Percentiles rank a stretch among this genome's conserved stretches.
phyloP scores from a whole-genome alignment of 2,329 filamentous ascomycete species.

The Apiospora aurea region DNA sequence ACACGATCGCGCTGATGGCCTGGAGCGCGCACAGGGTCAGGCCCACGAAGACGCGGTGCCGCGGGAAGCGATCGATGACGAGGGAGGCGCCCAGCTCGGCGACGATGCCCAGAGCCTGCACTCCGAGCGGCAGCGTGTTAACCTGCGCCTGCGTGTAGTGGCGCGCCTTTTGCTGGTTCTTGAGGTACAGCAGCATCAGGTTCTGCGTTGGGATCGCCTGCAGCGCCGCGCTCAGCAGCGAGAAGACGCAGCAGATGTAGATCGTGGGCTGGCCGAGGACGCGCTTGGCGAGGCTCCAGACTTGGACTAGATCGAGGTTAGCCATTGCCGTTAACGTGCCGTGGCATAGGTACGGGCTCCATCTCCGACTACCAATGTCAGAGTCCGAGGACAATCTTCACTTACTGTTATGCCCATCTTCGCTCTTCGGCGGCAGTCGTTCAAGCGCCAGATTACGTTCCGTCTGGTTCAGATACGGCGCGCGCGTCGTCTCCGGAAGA shows the following conservation, averaged over 20 bases:
- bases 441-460: slow-evolving; percentile 8
- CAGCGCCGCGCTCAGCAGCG: slow-evolving; percentile 9
- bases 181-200: slow-evolving; percentile 16
- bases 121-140: slow-evolving; percentile 9
- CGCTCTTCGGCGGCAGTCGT: slow-evolving; percentile 15
- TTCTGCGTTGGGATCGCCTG: slow-evolving; percentile 18
- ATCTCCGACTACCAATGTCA: too few relatives aligned
- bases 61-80: neutral
- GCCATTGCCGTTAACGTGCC: neutral
- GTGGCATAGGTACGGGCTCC: too few relatives aligned
- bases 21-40: slow-evolving; percentile 1
- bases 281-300: slow-evolving; percentile 11
- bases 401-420: slow-evolving; percentile 22
- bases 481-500: slow-evolving; percentile 48
- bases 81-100: slow-evolving; percentile 17
- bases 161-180: neutral
- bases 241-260: slow-evolving; percentile 18
- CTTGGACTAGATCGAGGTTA: slow-evolving; percentile 1
- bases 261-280: slow-evolving; percentile 20
- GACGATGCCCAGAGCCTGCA: slow-evolving; percentile 20
- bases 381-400: too few relatives aligned
- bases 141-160: slow-evolving; percentile 19
- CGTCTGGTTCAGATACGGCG: slow-evolving; percentile 39
- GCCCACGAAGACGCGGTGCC: slow-evolving; percentile 8
- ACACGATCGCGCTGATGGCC: neutral